Evolutionary conservation across 73 alveolate species (phyloP).

Genomic region (Symbiodinium pilosum): DNA sequence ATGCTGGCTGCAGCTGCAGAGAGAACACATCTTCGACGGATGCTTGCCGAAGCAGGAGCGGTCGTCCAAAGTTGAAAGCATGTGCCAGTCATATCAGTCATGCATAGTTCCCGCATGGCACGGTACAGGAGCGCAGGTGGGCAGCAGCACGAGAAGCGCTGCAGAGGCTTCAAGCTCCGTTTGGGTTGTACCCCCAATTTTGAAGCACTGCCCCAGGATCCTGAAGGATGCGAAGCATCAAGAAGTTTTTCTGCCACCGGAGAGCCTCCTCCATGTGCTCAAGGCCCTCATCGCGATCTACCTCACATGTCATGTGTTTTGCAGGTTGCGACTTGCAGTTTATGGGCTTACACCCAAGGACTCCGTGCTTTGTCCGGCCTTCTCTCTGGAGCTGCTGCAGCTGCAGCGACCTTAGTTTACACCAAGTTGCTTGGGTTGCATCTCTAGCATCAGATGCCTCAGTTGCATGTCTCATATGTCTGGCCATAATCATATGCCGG

Average conservation of each 20-base stretch:
- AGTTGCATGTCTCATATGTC: neutral
- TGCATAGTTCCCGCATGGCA: too few species aligned
- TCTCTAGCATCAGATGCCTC: neutral
- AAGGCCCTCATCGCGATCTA: neutral
- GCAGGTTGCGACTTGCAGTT: neutral
- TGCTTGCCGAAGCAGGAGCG: neutral
- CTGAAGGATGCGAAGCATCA: neutral
- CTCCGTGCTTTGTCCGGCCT: neutral
- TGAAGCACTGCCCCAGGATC: neutral
- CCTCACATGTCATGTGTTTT: neutral
- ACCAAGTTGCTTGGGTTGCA: neutral
- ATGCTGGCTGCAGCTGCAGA: neutral
- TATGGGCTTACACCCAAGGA: neutral
- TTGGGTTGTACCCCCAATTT: neutral
- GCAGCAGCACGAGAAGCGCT: conserved; percentile 1
- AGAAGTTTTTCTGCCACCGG: conserved; percentile 9
- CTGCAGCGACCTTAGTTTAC: neutral
- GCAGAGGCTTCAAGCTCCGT: neutral
- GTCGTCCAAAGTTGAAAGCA: too few species aligned
- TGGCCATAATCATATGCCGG: neutral
- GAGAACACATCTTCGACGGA: neutral
- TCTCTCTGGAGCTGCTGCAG: neutral
- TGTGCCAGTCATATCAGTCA: too few species aligned
- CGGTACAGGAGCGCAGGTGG: neutral
- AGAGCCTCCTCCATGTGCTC: neutral